phyloP scores from a whole-genome alignment of 2,329 filamentous ascomycete genomes.

The Colletotrichum destructivum region DNA sequence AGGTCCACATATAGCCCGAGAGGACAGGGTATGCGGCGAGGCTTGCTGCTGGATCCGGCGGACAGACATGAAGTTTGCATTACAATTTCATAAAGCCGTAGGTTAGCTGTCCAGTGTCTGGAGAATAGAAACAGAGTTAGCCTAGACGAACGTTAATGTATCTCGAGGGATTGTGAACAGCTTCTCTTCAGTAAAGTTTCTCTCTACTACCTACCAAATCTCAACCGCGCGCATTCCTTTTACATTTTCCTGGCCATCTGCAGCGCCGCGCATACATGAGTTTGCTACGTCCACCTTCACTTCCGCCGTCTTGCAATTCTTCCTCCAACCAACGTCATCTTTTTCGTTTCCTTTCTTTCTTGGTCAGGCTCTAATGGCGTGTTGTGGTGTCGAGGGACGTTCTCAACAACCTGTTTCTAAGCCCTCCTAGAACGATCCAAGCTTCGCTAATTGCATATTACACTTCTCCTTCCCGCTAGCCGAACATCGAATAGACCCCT shows the following conservation, averaged over 20 bases:
- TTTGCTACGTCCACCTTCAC: background rate
- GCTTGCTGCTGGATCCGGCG: conserved; percentile 15
- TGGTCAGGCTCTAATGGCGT: too few species aligned
- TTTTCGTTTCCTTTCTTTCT: too few species aligned
- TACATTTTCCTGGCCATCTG: too few species aligned
- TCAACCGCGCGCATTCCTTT: too few species aligned
- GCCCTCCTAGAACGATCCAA: conserved; percentile 3
- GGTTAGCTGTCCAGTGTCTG: conserved; percentile 36
- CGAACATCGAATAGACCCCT: background rate
- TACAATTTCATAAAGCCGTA: conserved; percentile 35
- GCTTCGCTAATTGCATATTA: conserved; percentile 11
- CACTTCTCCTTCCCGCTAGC: background rate
- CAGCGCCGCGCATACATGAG: background rate
- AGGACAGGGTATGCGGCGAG: background rate
- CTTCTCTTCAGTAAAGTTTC: too few species aligned
- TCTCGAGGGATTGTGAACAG: too few species aligned
- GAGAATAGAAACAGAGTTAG: conserved; percentile 32
- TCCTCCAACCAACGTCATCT: too few species aligned
- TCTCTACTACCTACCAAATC: too few species aligned
- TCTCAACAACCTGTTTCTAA: background rate
- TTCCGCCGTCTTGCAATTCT: too few species aligned
- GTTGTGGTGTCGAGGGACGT: background rate
- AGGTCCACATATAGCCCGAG: conserved; percentile 30
- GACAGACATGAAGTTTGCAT: conserved; percentile 32
- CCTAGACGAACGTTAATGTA: conserved; percentile 1